Base-by-base conservation (phyloP, 2,329 filamentous ascomycete species). In the Mollisiaceae sp. region DNA sequence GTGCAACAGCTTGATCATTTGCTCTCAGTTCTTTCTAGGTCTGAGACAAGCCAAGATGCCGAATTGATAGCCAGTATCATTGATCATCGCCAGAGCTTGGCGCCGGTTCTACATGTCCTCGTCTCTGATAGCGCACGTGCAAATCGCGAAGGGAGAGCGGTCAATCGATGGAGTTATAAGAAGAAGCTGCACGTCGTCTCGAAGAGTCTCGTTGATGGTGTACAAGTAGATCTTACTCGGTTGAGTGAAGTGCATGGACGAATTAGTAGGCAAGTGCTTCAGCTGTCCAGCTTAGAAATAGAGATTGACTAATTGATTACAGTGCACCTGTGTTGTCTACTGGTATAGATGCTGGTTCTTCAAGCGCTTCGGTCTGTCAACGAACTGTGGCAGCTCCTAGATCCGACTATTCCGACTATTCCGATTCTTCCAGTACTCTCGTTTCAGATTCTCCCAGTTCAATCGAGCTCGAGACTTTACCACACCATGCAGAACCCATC, bases 111-210 rank as follows among this genome's bases (percentile, higher is more conserved):
- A 8, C 22, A 35, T 11, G 8, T 14, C 6, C 24, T 54, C 11
- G 6, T 54, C 11, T 54, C 50, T 6, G 27, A 54, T 32, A 54
- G 50, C 32, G 50, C 50, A 14, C 50, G 18, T 54, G 50, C 24
- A 8, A 54, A 54, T 32, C 22, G 50, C 3, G 22, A 27, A 8
- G 27, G 50, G 9, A 27, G 50, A 35, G 50, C 50, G 11, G 32
- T 54, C 5, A 54, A 54, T 18, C 8, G 50, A 35, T 54, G 50
- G 50, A 18, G 50, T 12, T 54, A 54, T n/a, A 54, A 54, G 50
- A 54, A 54, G 24, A 54, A 54, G 22, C 12, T 54, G 6, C 50
- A 54, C 18, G 12, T 24, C 14, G 8, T 32, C 14, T 54, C 50
- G 4, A 54, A 54, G 8, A 24, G 18, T 8, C 50, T 54, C 18